A percentile compares a stretch with the other conserved stretches of the same genome.
Conservation (phyloP, 1,139 yeast species). For the Kluyveromyces sp. region DNA sequence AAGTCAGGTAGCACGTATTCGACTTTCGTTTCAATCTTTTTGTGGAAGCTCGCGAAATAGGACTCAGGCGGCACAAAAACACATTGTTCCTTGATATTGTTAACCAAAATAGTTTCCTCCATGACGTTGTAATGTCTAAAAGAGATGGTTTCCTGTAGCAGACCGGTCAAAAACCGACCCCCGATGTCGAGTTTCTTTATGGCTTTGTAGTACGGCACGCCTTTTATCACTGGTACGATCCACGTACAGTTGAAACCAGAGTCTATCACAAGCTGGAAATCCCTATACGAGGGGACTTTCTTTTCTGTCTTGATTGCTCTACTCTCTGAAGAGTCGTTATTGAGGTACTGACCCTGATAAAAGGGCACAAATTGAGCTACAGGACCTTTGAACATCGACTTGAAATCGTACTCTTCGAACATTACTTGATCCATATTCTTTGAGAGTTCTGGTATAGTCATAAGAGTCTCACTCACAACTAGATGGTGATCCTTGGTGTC, state of each 20-base stretch:
- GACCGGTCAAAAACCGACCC: slow-evolving; percentile 78
- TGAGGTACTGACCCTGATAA: slow-evolving; percentile 17
- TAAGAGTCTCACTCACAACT: slow-evolving; percentile 57
- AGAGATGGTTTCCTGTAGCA: slow-evolving; percentile 74
- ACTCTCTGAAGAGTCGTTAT: slow-evolving; percentile 11
- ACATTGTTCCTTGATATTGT: slow-evolving; percentile 76
- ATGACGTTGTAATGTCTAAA: slow-evolving; percentile 90
- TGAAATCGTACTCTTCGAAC: slow-evolving; percentile 88
- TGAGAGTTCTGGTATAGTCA: slow-evolving; percentile 75
- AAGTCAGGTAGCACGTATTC: slow-evolving; percentile 85
- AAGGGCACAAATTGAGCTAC: slow-evolving; percentile 64
- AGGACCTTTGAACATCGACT: slow-evolving; percentile 41
- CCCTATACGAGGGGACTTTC: slow-evolving; percentile 34
- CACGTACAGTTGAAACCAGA: slow-evolving; percentile 86
- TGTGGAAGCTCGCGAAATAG: slow-evolving; percentile 51
- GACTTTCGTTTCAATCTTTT: slow-evolving; percentile 37
- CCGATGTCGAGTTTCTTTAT: slow-evolving; percentile 66
- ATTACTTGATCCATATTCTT: slow-evolving; percentile 85
- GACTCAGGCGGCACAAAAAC: slow-evolving; percentile 63
- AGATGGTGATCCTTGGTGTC: slow-evolving; percentile 33
- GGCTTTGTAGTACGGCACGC: slow-evolving; percentile 72
- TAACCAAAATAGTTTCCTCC: slow-evolving; percentile 81
- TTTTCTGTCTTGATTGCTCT: not conserved
- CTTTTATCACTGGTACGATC: slow-evolving; percentile 77
- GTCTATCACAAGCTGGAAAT: slow-evolving; percentile 76